phyloP scores from a whole-genome alignment of 2,329 filamentous ascomycete genomes.

The Penicillium sp. region DNA sequence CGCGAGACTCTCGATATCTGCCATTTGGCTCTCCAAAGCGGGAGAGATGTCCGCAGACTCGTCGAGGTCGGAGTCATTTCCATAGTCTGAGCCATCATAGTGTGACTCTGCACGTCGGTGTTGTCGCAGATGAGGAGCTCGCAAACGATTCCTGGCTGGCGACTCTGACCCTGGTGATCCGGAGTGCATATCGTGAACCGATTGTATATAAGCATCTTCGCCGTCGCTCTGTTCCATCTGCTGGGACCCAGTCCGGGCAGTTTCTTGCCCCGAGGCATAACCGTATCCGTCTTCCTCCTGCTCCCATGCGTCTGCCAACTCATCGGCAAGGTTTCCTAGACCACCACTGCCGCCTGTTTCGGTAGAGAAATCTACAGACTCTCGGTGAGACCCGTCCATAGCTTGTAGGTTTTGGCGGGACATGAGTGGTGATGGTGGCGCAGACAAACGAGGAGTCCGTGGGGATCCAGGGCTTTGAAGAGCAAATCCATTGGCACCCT shows the following conservation, averaged over 20 bases:
- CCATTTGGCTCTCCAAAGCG: slow-evolving; percentile 55
- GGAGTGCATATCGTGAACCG: slow-evolving; percentile 27
- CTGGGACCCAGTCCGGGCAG: slow-evolving; percentile 29
- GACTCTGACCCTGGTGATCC: slow-evolving; percentile 26
- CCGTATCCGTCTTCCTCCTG: slow-evolving; percentile 50
- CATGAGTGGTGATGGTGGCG: slow-evolving; percentile 39
- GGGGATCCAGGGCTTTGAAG: slow-evolving; percentile 34
- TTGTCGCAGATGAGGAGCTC: slow-evolving; percentile 33
- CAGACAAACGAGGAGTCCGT: slow-evolving; percentile 36
- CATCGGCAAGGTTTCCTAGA: slow-evolving; percentile 62
- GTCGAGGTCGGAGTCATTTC: slow-evolving; percentile 56
- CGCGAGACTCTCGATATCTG: slow-evolving; percentile 55
- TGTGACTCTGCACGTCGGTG: slow-evolving; percentile 44
- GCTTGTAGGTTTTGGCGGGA: slow-evolving; percentile 38
- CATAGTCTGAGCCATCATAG: slow-evolving; percentile 60
- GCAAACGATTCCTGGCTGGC: slow-evolving; percentile 40
- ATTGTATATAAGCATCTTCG: slow-evolving; percentile 30
- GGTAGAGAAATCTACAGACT: slow-evolving; percentile 40
- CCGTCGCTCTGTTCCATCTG: slow-evolving; percentile 30
- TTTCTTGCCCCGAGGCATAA: slow-evolving; percentile 40
- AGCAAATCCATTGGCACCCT: slow-evolving; percentile 30
- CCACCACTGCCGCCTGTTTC: slow-evolving; percentile 43
- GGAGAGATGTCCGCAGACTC: slow-evolving; percentile 52
- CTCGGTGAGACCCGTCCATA: slow-evolving; percentile 36
- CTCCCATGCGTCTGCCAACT: slow-evolving; percentile 60